Evolutionary conservation across 2,329 filamentous ascomycete species (phyloP), one percentile per base, ranked within the genome.

Genomic region (Ceratocystis colombiana): DNA sequence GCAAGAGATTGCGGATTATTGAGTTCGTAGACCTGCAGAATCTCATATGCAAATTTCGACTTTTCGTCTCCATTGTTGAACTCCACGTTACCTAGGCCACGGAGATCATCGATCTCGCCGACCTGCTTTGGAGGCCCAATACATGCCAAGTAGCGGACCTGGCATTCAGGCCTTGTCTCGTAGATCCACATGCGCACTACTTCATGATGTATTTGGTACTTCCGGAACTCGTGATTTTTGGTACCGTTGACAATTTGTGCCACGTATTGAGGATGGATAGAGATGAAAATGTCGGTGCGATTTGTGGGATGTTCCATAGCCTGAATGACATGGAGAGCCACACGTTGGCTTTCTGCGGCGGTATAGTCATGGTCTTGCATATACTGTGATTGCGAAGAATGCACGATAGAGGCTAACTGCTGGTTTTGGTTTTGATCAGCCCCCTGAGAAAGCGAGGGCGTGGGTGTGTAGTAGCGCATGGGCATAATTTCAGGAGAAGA

Each of bases 131-230:
- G 75, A 0, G 75, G 72, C 0, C 80, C 77, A 17, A 86, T 77
- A 10, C 77, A 77, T 15, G 82, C 84, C 79, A 87, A 84, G 71
- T 86, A 86, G 64, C 76, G 79, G 7, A 88, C 73, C 66, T 80
- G 74, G n/a, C 74, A 76, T 8, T 73, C 71, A 0, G 77, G 80
- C 41, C 71, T 74, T 17, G 76, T 82, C 17, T 78, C 77, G 69
- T 85, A 84, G 17, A 88, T 76, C 85, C 85, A 88, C 70, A 86
- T 77, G n/a, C 85, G 82, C 20, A 74, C 76, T 4, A 86, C 81
- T 17, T 78, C 76, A 2, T 75, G 71, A 1, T 83, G 82, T 25
- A 88, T 78, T 62, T 77, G 79, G 74, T 82, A 86, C 17, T 75
- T 74, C 55, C 84, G 77, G 67, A 82, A 81, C 64, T 87, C 77